Conservation (phyloP, 73 alveolate genomes). For the Paramecium bursaria region DNA sequence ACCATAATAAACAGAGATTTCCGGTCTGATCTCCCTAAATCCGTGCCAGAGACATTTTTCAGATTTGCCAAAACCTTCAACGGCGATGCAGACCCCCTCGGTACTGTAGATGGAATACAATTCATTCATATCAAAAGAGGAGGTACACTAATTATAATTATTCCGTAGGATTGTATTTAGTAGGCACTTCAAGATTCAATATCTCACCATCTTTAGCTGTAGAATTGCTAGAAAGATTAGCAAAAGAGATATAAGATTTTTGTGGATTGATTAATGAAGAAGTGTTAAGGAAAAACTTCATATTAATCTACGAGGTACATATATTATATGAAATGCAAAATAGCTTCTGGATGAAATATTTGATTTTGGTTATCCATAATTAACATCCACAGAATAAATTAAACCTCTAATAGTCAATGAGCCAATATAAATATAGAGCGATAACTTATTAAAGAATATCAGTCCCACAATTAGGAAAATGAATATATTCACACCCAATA, state of each 20-base stretch:
- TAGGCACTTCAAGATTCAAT: constrained; percentile 67
- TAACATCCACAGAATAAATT: constrained; percentile 68
- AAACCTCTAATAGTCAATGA: constrained; percentile 70
- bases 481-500: constrained; percentile 42
- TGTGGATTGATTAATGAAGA: constrained; percentile 74
- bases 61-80: constrained; percentile 71
- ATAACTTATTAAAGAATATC: constrained; percentile 4
- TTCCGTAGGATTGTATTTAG: constrained; percentile 65
- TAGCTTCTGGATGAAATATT: constrained; percentile 68
- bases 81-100: constrained; percentile 78
- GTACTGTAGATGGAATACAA: constrained; percentile 76
- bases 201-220: constrained; percentile 66
- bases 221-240: constrained; percentile 70
- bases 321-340: neutral
- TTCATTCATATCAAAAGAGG: constrained; percentile 74
- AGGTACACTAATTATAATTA: constrained; percentile 59
- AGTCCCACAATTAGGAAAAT: constrained; percentile 45
- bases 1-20: constrained; percentile 77
- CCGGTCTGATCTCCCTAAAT: constrained; percentile 74
- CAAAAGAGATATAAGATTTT: constrained; percentile 67
- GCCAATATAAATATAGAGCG: constrained; percentile 61
- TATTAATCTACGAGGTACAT: constrained; percentile 59
- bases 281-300: constrained; percentile 69
- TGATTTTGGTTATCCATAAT: constrained; percentile 73
- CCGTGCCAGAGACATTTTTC: constrained; percentile 74